A percentile compares a stretch with the other conserved stretches of the same genome.
Conservation (phyloP, 2,329 filamentous ascomycete genomes). For the Ploettnerulaceae sp. region DNA sequence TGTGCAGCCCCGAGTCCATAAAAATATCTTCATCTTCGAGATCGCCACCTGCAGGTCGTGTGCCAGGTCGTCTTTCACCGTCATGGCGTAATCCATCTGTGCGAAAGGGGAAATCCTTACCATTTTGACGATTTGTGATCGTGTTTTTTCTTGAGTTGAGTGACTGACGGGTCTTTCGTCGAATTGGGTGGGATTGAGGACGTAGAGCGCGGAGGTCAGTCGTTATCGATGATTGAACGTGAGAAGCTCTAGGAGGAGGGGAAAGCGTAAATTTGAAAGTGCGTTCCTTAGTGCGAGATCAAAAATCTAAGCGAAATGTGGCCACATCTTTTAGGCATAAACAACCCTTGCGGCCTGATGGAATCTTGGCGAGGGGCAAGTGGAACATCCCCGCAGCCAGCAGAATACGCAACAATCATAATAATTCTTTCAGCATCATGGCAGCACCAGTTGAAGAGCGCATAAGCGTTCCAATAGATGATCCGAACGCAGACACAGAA, state of each 20-base stretch:
- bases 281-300: background rate
- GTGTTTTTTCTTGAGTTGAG: slow-evolving; percentile 32
- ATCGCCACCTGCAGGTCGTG: slow-evolving; percentile 25
- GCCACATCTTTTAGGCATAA: too few relatives aligned
- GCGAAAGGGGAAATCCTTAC: slow-evolving; percentile 45
- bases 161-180: slow-evolving; percentile 36
- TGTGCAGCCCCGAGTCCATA: slow-evolving; percentile 6
- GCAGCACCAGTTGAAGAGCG: slow-evolving; percentile 58
- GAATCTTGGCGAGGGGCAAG: background rate
- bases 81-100: slow-evolving; percentile 18
- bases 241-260: slow-evolving; percentile 14
- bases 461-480: slow-evolving; percentile 79
- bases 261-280: slow-evolving; percentile 9
- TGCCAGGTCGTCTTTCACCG: slow-evolving; percentile 27
- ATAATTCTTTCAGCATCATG: slow-evolving; percentile 46
- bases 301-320: too few relatives aligned
- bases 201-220: slow-evolving; percentile 36
- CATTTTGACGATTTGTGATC: slow-evolving; percentile 60
- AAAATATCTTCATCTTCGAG: slow-evolving; percentile 9
- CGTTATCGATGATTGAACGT: slow-evolving; percentile 32
- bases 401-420: background rate
- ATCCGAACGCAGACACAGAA: slow-evolving; percentile 97
- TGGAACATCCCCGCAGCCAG: background rate
- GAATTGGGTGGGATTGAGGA: slow-evolving; percentile 28
- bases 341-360: too few relatives aligned